phyloP scores from a whole-genome alignment of 176 grass and related monocot species.

The Oryza brachyantha region DNA sequence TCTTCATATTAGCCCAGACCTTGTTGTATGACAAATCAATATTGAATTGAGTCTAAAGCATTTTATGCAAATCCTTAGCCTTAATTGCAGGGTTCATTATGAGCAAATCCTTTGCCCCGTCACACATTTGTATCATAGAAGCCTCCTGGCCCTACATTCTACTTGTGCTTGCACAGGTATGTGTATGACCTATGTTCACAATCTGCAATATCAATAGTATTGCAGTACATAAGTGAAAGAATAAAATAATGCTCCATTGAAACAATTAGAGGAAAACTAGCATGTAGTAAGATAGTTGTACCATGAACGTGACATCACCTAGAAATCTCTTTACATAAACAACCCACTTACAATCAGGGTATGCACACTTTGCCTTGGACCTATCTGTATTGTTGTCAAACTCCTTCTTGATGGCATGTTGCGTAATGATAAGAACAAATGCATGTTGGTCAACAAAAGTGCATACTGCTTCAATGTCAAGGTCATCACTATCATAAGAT shows the following conservation, averaged over 20 bases:
- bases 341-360: neutral
- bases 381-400: neutral
- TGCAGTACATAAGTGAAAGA: neutral
- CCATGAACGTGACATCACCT: neutral
- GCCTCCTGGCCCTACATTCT: neutral
- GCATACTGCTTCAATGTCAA: neutral
- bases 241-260: neutral
- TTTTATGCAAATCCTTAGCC: neutral
- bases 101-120: neutral
- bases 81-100: neutral
- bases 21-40: slow-evolving; percentile 1
- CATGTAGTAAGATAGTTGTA: neutral
- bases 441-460: slow-evolving; percentile 13
- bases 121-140: neutral
- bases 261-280: neutral
- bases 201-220: neutral
- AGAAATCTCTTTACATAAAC: slow-evolving; percentile 8
- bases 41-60: neutral
- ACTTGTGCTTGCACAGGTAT: slow-evolving; percentile 20
- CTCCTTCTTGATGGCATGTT: neutral
- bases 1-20: neutral
- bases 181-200: neutral
- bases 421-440: neutral
- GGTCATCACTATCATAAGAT: neutral
- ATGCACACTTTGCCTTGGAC: neutral